Evolutionary conservation across 1,284 basidiomycete species (phyloP).

Genomic region (Volvariella surrecta): DNA sequence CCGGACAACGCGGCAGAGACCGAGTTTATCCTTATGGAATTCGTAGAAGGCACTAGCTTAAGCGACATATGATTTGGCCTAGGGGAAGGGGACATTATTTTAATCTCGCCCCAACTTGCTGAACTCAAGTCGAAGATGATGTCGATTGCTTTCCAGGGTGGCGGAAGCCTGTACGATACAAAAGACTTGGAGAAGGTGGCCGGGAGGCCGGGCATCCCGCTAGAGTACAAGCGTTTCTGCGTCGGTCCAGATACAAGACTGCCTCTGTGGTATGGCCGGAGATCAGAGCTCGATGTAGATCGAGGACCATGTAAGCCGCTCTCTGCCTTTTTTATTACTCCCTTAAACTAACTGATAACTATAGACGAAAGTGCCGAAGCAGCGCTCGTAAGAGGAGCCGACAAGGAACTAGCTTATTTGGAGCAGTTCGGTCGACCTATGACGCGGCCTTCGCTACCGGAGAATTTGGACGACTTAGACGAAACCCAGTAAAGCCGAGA

Average conservation of each 20-base stretch:
- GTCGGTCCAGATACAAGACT: constrained; percentile 37
- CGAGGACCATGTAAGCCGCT: constrained; percentile 41
- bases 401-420: constrained; percentile 44
- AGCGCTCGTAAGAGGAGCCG: constrained; percentile 32
- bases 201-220: constrained; percentile 22
- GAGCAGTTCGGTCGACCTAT: constrained; percentile 38
- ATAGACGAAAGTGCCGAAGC: constrained; percentile 38
- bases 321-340: constrained; percentile 21
- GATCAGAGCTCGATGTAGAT: constrained; percentile 35
- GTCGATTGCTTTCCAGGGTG: constrained; percentile 41
- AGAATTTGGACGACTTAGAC: constrained; percentile 24
- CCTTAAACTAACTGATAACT: constrained; percentile 22
- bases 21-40: constrained; percentile 48
- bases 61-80: constrained; percentile 36
- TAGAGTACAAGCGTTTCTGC: constrained; percentile 34
- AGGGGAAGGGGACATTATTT: constrained; percentile 30
- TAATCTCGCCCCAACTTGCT: constrained; percentile 33
- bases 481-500: constrained; percentile 19
- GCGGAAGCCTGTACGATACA: constrained; percentile 42
- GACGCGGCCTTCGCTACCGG: constrained; percentile 28
- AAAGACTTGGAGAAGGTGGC: constrained; percentile 27
- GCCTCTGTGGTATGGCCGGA: constrained; percentile 38
- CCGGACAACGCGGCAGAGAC: constrained; percentile 40
- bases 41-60: constrained; percentile 31
- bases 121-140: constrained; percentile 41